Conservation (phyloP, 495 filamentous ascomycete species). For the Neurospora sp. region DNA sequence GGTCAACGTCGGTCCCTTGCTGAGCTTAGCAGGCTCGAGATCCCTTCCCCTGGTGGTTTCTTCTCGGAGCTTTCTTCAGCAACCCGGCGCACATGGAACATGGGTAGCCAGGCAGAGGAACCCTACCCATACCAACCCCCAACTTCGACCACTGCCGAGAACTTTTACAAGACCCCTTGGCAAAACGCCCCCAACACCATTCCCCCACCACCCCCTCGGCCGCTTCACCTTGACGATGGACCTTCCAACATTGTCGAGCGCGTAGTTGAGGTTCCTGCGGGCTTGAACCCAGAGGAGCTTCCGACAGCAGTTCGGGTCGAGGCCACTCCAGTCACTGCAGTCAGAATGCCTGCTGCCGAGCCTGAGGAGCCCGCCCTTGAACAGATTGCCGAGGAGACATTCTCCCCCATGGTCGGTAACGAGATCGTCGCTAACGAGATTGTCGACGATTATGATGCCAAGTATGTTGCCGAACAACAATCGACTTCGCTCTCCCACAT, state of each 20-base stretch:
- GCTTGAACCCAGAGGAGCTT: slow-evolving; percentile 42
- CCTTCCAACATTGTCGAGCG: slow-evolving; percentile 51
- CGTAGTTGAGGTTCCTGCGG: slow-evolving; percentile 48
- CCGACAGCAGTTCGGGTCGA: slow-evolving; percentile 49
- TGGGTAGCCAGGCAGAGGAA: slow-evolving; percentile 33
- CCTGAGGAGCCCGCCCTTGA: slow-evolving; percentile 12
- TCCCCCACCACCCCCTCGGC: slow-evolving; percentile 21
- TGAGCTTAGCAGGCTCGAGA: slow-evolving; percentile 59
- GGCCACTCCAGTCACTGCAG: slow-evolving; percentile 22
- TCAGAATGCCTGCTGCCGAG: slow-evolving; percentile 11
- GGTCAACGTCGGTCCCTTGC: slow-evolving; percentile 33
- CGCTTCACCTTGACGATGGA: slow-evolving; percentile 19
- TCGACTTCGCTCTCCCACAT: slow-evolving; percentile 53
- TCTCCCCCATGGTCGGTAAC: slow-evolving; percentile 29
- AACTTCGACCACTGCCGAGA: slow-evolving; percentile 69
- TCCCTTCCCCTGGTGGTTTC: slow-evolving; percentile 85
- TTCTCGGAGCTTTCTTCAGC: slow-evolving; percentile 69
- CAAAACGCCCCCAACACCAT: slow-evolving; percentile 15
- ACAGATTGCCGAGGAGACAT: slow-evolving; percentile 17
- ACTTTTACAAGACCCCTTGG: slow-evolving; percentile 80
- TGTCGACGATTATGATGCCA: slow-evolving; percentile 56
- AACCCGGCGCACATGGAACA: slow-evolving; percentile 67
- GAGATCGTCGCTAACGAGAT: slow-evolving; percentile 43
- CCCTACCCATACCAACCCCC: slow-evolving; percentile 34
- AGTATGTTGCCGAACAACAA: slow-evolving; percentile 56